These are phyloP conservation scores for Saccharomycopsis lassenensis DNA, from an alignment of 805 yeast species.

Conservation along the genomic window DNA sequence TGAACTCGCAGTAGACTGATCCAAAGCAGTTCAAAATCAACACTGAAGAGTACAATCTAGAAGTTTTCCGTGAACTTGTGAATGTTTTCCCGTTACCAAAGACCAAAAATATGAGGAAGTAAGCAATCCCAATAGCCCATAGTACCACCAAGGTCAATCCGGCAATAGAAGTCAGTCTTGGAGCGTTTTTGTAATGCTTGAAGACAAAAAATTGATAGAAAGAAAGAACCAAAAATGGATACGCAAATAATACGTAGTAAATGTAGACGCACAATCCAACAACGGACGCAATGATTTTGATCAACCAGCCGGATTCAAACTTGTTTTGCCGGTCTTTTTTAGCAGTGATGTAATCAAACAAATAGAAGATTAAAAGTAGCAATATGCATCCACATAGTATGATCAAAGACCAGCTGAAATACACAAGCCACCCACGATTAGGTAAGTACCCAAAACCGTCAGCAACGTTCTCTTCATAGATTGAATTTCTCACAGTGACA, in stretches of 20 bases:
- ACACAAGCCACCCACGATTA: too few relatives aligned
- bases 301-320: too few relatives aligned
- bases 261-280: constrained; percentile 28
- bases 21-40: constrained; percentile 38
- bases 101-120: constrained; percentile 27
- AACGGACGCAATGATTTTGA: constrained; percentile 22
- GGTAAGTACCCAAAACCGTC: too few relatives aligned
- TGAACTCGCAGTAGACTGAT: constrained; percentile 31
- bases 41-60: constrained; percentile 39
- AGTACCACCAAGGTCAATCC: constrained; percentile 27
- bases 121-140: constrained; percentile 26
- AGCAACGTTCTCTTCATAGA: too few relatives aligned
- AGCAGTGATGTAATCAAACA: too few relatives aligned
- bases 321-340: too few relatives aligned
- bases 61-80: too few relatives aligned
- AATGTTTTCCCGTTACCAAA: constrained; percentile 7
- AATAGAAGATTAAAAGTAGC: too few relatives aligned
- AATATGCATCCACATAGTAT: too few relatives aligned
- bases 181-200: neutral
- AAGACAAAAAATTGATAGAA: constrained; percentile 19
- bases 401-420: too few relatives aligned
- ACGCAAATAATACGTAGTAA: constrained; percentile 28
- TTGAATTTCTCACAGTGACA: too few relatives aligned
- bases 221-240: constrained; percentile 35
- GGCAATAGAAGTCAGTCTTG: constrained; percentile 17